phyloP scores from a whole-genome alignment of 1,139 yeast species.

The Saccharomyces hybrid region DNA sequence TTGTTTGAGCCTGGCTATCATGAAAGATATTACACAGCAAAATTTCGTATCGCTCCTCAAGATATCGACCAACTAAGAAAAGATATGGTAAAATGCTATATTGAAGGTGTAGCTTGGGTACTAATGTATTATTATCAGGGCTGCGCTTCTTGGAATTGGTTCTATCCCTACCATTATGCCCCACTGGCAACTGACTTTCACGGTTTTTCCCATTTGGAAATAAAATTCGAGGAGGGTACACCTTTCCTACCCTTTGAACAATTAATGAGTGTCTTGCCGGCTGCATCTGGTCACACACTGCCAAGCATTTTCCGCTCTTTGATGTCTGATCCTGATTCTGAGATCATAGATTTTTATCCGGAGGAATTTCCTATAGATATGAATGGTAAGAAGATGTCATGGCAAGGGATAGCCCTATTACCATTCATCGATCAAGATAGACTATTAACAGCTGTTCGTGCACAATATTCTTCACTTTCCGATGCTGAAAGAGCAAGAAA shows the following conservation, averaged over 20 bases:
- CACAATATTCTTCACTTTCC: slow-evolving; percentile 54
- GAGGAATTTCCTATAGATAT: slow-evolving; percentile 82
- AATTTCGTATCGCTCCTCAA: slow-evolving; percentile 53
- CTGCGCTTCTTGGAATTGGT: slow-evolving; percentile 98
- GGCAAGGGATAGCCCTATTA: slow-evolving; percentile 89
- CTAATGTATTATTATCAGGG: slow-evolving; percentile 90
- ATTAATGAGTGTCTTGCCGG: slow-evolving; percentile 94
- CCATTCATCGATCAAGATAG: slow-evolving; percentile 88
- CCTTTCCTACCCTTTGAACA: slow-evolving; percentile 95
- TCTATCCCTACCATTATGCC: slow-evolving; percentile 93
- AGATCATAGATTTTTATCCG: slow-evolving; percentile 86
- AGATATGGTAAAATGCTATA: slow-evolving; percentile 61
- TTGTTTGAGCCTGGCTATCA: slow-evolving; percentile 85
- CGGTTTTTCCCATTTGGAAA: slow-evolving; percentile 50
- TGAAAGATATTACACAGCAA: slow-evolving; percentile 68
- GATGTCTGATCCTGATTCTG: slow-evolving; percentile 75
- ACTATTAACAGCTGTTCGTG: slow-evolving; percentile 56
- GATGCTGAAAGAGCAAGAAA: slow-evolving; percentile 68
- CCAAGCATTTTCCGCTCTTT: slow-evolving; percentile 78
- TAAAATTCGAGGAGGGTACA: slow-evolving; percentile 58
- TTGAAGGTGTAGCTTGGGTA: slow-evolving; percentile 96
- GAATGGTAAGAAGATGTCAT: slow-evolving; percentile 90
- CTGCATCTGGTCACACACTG: slow-evolving; percentile 86
- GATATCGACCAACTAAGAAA: slow-evolving; percentile 51
- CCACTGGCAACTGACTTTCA: slow-evolving; percentile 90